Conservation (phyloP, 1,284 basidiomycete species). For the Leccinum subfulvum region DNA sequence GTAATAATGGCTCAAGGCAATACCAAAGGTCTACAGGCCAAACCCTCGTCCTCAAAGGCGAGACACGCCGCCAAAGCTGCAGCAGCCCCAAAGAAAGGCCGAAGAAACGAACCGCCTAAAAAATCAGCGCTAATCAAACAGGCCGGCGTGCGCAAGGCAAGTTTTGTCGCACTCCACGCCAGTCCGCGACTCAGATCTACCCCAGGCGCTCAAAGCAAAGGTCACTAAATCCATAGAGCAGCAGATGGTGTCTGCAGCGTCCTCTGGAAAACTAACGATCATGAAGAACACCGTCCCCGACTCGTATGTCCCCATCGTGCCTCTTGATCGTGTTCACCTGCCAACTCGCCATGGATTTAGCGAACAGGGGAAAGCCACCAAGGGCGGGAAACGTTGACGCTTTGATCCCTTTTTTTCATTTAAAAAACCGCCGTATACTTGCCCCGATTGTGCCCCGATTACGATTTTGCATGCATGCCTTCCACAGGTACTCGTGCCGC, state of each 20-base stretch:
- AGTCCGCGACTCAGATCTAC: neutral
- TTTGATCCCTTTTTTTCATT: neutral
- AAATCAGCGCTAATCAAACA: constrained; percentile 67
- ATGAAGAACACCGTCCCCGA: constrained; percentile 67
- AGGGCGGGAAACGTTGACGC: constrained; percentile 22
- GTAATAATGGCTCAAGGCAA: constrained; percentile 60
- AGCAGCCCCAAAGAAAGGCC: constrained; percentile 70
- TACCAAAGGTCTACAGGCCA: constrained; percentile 63
- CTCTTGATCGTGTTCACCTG: neutral
- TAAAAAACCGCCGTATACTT: constrained; percentile 10
- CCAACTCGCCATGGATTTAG: constrained; percentile 19
- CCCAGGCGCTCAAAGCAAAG: constrained; percentile 78
- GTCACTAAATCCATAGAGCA: constrained; percentile 87
- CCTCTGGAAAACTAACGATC: constrained; percentile 81
- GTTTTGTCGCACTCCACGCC: constrained; percentile 25
- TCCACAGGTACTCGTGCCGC: constrained; percentile 5
- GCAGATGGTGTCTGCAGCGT: constrained; percentile 87
- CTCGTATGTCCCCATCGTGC: constrained; percentile 32
- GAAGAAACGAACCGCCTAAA: constrained; percentile 69
- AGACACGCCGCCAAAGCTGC: constrained; percentile 63
- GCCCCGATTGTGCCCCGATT: neutral
- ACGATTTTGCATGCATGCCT: neutral
- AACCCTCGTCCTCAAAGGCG: constrained; percentile 42
- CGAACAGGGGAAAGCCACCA: constrained; percentile 20
- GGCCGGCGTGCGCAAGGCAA: constrained; percentile 65